Evolutionary conservation across 768 basidiomycete species (phyloP).

Genomic region (Amanita pallidorosea): DNA sequence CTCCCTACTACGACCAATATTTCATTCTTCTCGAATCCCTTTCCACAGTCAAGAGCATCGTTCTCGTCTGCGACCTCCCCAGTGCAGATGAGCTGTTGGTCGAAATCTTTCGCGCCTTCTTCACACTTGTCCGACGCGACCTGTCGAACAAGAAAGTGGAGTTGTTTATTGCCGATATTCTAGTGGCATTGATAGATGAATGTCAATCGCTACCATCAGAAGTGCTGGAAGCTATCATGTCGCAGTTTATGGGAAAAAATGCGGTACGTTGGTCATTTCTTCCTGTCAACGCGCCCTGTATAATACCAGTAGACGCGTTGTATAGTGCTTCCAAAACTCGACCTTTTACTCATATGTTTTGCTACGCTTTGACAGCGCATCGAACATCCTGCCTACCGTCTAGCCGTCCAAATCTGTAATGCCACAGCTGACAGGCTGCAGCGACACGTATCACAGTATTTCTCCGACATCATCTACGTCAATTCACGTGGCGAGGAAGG

Average conservation of each 20-base stretch:
- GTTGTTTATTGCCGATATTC: slow-evolving; percentile 79
- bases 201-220: slow-evolving; percentile 63
- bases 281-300: slow-evolving; percentile 3
- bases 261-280: slow-evolving; percentile 33
- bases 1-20: slow-evolving; percentile 86
- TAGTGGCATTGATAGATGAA: slow-evolving; percentile 86
- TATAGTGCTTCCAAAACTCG: neutral
- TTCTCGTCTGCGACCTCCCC: slow-evolving; percentile 86
- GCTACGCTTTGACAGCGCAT: slow-evolving; percentile 31
- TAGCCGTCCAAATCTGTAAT: slow-evolving; percentile 83
- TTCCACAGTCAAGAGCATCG: slow-evolving; percentile 89
- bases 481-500: slow-evolving; percentile 47
- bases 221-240: slow-evolving; percentile 71
- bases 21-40: slow-evolving; percentile 91
- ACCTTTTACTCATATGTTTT: slow-evolving; percentile 5
- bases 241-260: slow-evolving; percentile 77
- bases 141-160: slow-evolving; percentile 67
- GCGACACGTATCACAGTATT: slow-evolving; percentile 84
- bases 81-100: slow-evolving; percentile 75
- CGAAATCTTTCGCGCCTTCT: slow-evolving; percentile 78
- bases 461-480: slow-evolving; percentile 77
- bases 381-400: slow-evolving; percentile 68
- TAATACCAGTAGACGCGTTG: slow-evolving; percentile 4
- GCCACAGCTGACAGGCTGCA: slow-evolving; percentile 78
- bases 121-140: slow-evolving; percentile 65